Percentiles rank a stretch among this genome's conserved stretches.
phyloP scores from a whole-genome alignment of 441 rosid species.

The Kokia cookei region DNA sequence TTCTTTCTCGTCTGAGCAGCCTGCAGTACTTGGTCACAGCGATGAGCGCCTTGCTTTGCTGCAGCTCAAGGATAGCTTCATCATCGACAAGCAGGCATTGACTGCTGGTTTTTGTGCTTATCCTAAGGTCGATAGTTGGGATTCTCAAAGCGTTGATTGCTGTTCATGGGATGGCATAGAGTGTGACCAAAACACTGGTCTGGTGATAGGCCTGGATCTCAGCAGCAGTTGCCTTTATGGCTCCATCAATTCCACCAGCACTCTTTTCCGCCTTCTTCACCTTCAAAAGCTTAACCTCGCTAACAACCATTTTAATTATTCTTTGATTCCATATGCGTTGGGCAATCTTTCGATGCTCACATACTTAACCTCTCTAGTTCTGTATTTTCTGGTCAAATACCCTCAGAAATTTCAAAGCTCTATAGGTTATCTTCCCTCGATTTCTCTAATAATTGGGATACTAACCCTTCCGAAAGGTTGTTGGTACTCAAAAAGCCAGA shows the following conservation, averaged over 20 bases:
- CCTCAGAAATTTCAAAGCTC: neutral
- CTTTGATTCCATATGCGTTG: neutral
- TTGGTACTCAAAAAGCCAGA: neutral
- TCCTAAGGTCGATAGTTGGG: neutral
- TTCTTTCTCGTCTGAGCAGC: neutral
- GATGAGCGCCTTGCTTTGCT: neutral
- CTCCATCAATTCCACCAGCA: neutral
- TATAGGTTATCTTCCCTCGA: neutral
- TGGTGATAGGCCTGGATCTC: constrained; percentile 15
- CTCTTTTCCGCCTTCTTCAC: constrained; percentile 3
- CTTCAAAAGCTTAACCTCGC: constrained; percentile 6
- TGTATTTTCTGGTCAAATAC: constrained; percentile 6
- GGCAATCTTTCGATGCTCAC: neutral
- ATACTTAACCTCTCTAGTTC: constrained; percentile 5
- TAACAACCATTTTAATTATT: neutral
- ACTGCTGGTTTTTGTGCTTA: neutral
- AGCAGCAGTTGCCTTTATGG: constrained; percentile 15
- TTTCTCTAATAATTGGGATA: neutral
- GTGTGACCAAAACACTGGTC: constrained; percentile 3
- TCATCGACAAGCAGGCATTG: neutral
- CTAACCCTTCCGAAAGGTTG: neutral
- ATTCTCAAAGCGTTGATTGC: neutral
- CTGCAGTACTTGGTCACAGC: neutral
- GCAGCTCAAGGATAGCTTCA: neutral
- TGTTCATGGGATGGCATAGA: constrained; percentile 10